A percentile compares a stretch with the other conserved stretches of the same genome.
phyloP scores from a whole-genome alignment of 257 asterid species.

The Solanum okadae region DNA sequence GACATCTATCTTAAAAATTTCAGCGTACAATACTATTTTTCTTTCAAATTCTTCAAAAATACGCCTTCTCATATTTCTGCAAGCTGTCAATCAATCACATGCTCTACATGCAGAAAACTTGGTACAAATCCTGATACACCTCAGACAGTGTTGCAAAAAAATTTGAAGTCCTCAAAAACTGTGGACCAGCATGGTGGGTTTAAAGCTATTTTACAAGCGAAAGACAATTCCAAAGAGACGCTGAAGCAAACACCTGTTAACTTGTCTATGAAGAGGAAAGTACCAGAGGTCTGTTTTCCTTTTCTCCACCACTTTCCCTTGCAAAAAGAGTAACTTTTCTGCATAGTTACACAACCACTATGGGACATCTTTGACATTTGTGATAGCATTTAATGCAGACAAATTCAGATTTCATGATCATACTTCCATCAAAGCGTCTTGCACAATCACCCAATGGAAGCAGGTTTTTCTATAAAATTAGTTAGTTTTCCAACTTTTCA shows the following conservation, averaged over 20 bases:
- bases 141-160: slow-evolving; percentile 25
- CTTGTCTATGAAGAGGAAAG: slow-evolving; percentile 54
- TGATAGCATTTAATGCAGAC: slow-evolving; percentile 24
- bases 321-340: neutral
- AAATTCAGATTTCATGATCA: slow-evolving; percentile 19
- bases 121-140: slow-evolving; percentile 34
- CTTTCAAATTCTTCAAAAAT: neutral
- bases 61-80: neutral
- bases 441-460: slow-evolving; percentile 26
- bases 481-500: neutral
- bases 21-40: slow-evolving; percentile 27
- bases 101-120: slow-evolving; percentile 17
- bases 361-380: neutral
- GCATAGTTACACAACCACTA: neutral
- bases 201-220: slow-evolving; percentile 17
- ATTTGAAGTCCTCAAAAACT: slow-evolving; percentile 22
- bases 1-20: slow-evolving; percentile 31
- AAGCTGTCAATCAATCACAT: neutral
- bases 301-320: neutral
- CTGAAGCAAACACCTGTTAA: slow-evolving; percentile 27
- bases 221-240: slow-evolving; percentile 5
- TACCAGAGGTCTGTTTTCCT: slow-evolving; percentile 41
- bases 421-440: slow-evolving; percentile 57
- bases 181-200: slow-evolving; percentile 20
- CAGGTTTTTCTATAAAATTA: slow-evolving; percentile 34